Percentiles rank a stretch among this genome's conserved stretches.
phyloP scores from a whole-genome alignment of 1,139 yeast species.

The Sugiyamaella xylanicola region DNA sequence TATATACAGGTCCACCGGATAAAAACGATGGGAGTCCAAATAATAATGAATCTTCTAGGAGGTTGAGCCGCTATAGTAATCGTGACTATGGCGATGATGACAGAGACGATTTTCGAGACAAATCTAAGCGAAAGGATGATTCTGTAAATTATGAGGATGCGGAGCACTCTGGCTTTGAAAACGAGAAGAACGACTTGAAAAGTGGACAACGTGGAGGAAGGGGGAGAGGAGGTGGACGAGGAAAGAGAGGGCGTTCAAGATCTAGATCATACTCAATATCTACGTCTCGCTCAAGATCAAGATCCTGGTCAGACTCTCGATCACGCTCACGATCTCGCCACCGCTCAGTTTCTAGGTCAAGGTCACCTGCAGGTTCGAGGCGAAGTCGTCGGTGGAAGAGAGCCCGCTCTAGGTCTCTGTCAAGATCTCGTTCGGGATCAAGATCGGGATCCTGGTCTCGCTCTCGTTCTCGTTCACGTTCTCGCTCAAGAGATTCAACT shows the following conservation, averaged over 20 bases:
- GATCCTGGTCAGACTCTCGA: not conserved
- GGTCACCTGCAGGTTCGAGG: too few relatives aligned
- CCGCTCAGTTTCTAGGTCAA: conserved; percentile 1
- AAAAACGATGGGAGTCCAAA: not conserved
- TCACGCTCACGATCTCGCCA: conserved; percentile 4
- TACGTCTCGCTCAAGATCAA: conserved; percentile 1
- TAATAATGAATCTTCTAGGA: conserved; percentile 6
- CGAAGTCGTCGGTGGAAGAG: too few relatives aligned
- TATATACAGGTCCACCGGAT: not conserved
- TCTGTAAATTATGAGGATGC: not conserved
- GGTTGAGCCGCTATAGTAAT: conserved; percentile 3
- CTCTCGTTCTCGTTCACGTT: not conserved
- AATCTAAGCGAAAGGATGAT: not conserved
- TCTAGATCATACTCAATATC: conserved; percentile 9
- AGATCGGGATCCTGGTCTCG: not conserved
- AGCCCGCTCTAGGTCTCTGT: conserved; percentile 5
- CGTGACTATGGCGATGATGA: conserved; percentile 11
- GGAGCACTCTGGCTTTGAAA: not conserved
- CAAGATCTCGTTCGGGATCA: not conserved
- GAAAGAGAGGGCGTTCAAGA: not conserved
- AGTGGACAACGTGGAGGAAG: too few relatives aligned
- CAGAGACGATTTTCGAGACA: conserved; percentile 11
- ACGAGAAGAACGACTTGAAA: not conserved
- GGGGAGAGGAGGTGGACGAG: not conserved
- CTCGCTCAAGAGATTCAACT: not conserved